A percentile compares a stretch with the other conserved stretches of the same genome.
These are phyloP conservation scores for Whalleya microplaca DNA, from an alignment of 2,329 filamentous ascomycete species.

Conservation along the genomic window DNA sequence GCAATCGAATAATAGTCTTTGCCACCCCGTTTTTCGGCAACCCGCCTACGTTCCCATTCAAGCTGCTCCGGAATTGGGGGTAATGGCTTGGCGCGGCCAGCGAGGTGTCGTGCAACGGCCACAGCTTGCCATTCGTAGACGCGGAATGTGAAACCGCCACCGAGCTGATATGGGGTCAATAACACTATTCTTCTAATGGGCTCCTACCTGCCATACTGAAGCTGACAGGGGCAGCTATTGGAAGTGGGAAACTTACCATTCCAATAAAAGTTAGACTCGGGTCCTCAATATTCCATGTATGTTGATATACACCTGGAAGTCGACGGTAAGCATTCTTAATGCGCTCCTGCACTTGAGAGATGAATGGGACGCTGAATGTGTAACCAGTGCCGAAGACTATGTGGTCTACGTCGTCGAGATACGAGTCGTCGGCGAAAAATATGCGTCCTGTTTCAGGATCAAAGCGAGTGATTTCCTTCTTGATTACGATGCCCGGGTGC, in stretches of 20 bases:
- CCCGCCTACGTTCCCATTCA: slow-evolving; percentile 38
- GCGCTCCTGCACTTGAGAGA: slow-evolving; percentile 50
- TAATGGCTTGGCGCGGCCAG: slow-evolving; percentile 34
- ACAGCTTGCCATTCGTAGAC: slow-evolving; percentile 46
- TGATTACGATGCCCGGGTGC: slow-evolving; percentile 51
- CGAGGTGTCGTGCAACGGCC: slow-evolving; percentile 40
- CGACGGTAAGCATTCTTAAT: slow-evolving; percentile 42
- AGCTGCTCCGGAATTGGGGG: slow-evolving; percentile 36
- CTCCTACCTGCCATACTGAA: background rate
- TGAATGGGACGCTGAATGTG: slow-evolving; percentile 59
- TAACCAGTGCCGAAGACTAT: slow-evolving; percentile 65
- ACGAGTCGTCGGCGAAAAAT: slow-evolving; percentile 55
- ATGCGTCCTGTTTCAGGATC: slow-evolving; percentile 43
- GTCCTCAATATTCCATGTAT: slow-evolving; percentile 42
- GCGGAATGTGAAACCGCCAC: slow-evolving; percentile 43
- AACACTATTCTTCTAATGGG: background rate
- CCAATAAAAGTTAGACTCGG: slow-evolving; percentile 40
- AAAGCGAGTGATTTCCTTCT: slow-evolving; percentile 49
- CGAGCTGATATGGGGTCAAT: slow-evolving; percentile 28
- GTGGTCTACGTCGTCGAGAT: slow-evolving; percentile 53
- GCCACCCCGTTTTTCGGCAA: slow-evolving; percentile 35
- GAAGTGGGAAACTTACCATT: slow-evolving; percentile 34
- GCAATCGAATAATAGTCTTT: slow-evolving; percentile 38
- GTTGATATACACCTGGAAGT: slow-evolving; percentile 42
- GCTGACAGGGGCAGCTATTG: background rate